phyloP scores from a whole-genome alignment of 441 rosid genomes.

The Pelargonium cotyledonis region DNA sequence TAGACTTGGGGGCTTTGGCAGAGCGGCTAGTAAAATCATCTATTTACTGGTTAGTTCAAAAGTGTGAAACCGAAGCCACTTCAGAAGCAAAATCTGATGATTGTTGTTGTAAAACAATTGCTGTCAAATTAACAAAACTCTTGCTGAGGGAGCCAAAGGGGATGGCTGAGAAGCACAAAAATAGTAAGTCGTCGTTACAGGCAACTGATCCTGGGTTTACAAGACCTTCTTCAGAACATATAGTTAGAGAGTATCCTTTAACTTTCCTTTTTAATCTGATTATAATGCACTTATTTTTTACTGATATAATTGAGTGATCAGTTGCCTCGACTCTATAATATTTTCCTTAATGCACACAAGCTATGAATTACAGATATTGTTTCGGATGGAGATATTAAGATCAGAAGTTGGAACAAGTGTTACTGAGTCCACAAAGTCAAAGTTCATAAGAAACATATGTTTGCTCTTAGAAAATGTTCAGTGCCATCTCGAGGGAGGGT shows the following conservation, averaged over 20 bases:
- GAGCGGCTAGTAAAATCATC: conserved; percentile 66
- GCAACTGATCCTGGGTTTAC: conserved; percentile 28
- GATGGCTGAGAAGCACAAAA: conserved; percentile 41
- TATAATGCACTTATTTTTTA: conserved; percentile 11
- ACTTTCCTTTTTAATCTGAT: conserved; percentile 3
- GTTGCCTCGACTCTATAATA: conserved; percentile 10
- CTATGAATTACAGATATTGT: conserved; percentile 81
- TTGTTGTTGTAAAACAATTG: conserved; percentile 25
- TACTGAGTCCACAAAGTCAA: conserved; percentile 48
- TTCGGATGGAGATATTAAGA: conserved; percentile 86
- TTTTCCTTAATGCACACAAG: conserved; percentile 59
- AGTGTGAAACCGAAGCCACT: conserved; percentile 32
- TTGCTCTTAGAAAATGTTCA: conserved; percentile 61
- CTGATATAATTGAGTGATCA: conserved; percentile 12
- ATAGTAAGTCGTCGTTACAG: conserved; percentile 27
- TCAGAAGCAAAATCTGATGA: conserved; percentile 33
- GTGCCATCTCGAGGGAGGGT: conserved; percentile 75
- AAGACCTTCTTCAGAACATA: conserved; percentile 32
- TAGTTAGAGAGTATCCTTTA: conserved; percentile 78
- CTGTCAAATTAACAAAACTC: conserved; percentile 47
- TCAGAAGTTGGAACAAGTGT: conserved; percentile 48
- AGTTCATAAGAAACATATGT: conserved; percentile 77
- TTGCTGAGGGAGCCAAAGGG: conserved; percentile 72
- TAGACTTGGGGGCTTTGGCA: conserved; percentile 68
- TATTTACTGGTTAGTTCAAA: conserved; percentile 51